Conservation (phyloP, 345 rosid species). For the Moringa oleifera region DNA sequence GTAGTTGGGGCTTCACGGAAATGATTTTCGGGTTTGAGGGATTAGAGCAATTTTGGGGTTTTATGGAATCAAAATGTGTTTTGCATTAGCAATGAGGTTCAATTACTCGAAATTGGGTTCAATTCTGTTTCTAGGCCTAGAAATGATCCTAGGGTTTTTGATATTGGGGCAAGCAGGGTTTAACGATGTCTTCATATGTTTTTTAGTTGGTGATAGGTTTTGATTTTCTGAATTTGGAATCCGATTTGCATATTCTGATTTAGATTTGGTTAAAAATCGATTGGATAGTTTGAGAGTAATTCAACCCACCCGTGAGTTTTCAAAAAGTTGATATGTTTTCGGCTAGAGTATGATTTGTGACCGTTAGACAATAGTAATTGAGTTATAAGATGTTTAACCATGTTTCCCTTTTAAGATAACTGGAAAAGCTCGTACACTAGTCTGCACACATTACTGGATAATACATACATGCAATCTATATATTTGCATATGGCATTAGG, state of each 20-base stretch:
- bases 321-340: no score
- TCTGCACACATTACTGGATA: no score
- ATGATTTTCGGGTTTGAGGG: constrained; percentile 14
- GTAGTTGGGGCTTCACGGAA: constrained; percentile 11
- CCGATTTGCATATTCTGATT: no score
- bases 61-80: constrained; percentile 1
- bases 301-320: neutral
- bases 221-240: neutral
- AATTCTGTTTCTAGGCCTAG: constrained; percentile 4
- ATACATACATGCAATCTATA: no score
- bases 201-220: neutral
- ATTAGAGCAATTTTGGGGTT: constrained; percentile 4
- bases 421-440: no score
- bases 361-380: neutral
- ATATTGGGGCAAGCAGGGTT: neutral
- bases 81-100: neutral
- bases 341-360: neutral
- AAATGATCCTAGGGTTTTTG: neutral
- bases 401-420: neutral
- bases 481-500: no score
- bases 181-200: neutral
- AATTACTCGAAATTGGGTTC: constrained; percentile 10
- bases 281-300: constrained; percentile 6
- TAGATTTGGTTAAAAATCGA: constrained; percentile 8
- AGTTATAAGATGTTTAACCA: constrained; percentile 7